Base-by-base conservation (phyloP, 2,329 filamentous ascomycete genomes). In the Didymella pinodella region DNA sequence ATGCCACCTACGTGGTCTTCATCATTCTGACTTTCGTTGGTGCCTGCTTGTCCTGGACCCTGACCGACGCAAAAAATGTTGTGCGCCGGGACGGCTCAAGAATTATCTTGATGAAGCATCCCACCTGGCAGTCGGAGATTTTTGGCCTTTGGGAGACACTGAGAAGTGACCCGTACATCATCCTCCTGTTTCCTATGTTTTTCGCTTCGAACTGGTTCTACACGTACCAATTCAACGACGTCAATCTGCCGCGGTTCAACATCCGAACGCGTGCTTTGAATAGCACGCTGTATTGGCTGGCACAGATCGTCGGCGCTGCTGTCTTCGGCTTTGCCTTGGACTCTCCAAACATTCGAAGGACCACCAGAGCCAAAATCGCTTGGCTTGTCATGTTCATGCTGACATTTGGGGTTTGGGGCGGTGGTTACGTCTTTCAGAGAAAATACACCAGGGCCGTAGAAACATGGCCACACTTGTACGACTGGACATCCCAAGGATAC, bases 341-440 rank as follows among this genome's bases (percentile, higher is more conserved):
- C 25, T 28, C 41, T 8, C 41, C 41, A 10, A 44, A 44, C 11
- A 44, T 44, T 16, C 41, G 41, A 25, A 44, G 41, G 18, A 44
- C 41, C 12, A 28, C 41, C 25, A 44, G 41, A 44, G 41, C 41
- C 20, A 44, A 44, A 14, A n/a, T 44, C 28, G 41, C 41, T 5
- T 44, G 41, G 41, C 41, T 44, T 14, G 41, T 44, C 41, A 44
- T 44, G 41, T 44, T 44, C 22, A 44, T 44, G 22, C 25, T 44
- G 41, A 44, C 41, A 2, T 44, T 44, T 28, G 41, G 25, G 6
- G 41, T 44, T 28, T 44, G 41, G 41, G 41, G 41, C 16, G 41
- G 41, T 12, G 41, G 41, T 7, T 44, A 44, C 25, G 41, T 44
- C 41, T 44, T 44, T 25, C 41, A 44, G 25, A 25, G 11, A 5